Base-by-base conservation (phyloP, 805 yeast species). In the Myxozyma lipomycoides region DNA sequence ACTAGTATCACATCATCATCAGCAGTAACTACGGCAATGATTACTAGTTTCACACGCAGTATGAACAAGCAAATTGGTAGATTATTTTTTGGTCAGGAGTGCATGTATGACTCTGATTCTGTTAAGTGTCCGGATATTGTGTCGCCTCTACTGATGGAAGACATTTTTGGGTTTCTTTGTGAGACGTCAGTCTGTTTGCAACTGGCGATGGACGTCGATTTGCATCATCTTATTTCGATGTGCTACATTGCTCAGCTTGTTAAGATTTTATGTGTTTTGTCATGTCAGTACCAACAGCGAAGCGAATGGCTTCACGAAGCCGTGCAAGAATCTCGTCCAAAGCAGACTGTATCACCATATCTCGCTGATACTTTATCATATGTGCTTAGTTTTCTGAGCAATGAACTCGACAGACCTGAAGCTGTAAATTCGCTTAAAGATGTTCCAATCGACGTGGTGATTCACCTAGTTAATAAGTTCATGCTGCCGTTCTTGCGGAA, bases 401-500 rank as follows among this genome's bases (percentile, higher is more conserved):
- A 12, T 28, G 32, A 12, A 28, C 12, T 28, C 12, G 38, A 35
- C 6, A 6, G 19, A 17, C 19, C 19, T 40, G 23, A 18, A n/a
- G 40, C 10, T n/a, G 9, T 10, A 10, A 9, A 12, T 37, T 19
- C 23, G 10, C 23, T 37, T 37, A 17, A n/a, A 10, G 17, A 15
- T 7, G 24, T 34, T 7, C 51, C 53, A 4, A 21, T 52, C 6
- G 46, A 52, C 39, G 40, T 49, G n/a, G 37, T 55, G 32, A 37
- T 52, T 35, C 32, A 28, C 12, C 12, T 12, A 12, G 32, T 12
- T 9, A 28, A 28, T 12, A 42, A 52, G 59, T 66, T 81, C 1
- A 64, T 75, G 6, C 77, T 84, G 0, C 87, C 89, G 19, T 86
- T 82, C 57, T 69, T 86, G 47, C 72, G 95, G 56, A 76, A 79